phyloP scores from a whole-genome alignment of 2,329 filamentous ascomycete species.

The Talaromyces pinophilus region DNA sequence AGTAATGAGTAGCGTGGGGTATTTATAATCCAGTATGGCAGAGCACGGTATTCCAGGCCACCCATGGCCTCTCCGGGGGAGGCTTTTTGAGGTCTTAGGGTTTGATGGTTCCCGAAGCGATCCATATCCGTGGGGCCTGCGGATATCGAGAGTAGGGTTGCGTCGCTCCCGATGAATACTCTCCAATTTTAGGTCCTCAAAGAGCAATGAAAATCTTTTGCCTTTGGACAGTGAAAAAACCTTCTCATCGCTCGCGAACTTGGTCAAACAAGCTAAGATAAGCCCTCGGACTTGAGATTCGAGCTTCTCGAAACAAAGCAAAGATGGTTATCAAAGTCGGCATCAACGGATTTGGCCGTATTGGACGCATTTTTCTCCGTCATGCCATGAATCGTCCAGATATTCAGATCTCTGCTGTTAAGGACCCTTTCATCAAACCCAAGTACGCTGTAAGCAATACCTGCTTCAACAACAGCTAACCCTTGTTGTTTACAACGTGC shows the following conservation, averaged over 20 bases:
- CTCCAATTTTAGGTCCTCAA: not conserved
- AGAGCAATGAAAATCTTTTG: not conserved
- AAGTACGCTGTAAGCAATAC: conserved; percentile 89
- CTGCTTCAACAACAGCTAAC: conserved; percentile 66
- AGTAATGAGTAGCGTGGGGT: not conserved
- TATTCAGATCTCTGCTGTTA: conserved; percentile 81
- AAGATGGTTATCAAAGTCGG: conserved; percentile 63
- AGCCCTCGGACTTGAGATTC: not conserved
- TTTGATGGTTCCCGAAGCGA: not conserved
- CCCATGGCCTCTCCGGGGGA: not conserved
- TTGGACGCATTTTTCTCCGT: conserved; percentile 86
- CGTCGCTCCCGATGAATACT: not conserved
- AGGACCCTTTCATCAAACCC: conserved; percentile 98
- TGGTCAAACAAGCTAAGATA: not conserved
- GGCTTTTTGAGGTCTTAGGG: not conserved
- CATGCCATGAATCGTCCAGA: conserved; percentile 59
- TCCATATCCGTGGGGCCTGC: not conserved
- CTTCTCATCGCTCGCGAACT: not conserved
- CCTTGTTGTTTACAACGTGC: conserved; percentile 60
- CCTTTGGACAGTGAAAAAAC: not conserved
- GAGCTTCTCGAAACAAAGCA: not conserved
- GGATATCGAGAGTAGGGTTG: not conserved
- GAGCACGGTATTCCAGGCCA: not conserved
- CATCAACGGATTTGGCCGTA: conserved; percentile 99
- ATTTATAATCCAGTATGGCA: not conserved